phyloP scores from a whole-genome alignment of 2,329 filamentous ascomycete genomes.

The Alternaria sp. region DNA sequence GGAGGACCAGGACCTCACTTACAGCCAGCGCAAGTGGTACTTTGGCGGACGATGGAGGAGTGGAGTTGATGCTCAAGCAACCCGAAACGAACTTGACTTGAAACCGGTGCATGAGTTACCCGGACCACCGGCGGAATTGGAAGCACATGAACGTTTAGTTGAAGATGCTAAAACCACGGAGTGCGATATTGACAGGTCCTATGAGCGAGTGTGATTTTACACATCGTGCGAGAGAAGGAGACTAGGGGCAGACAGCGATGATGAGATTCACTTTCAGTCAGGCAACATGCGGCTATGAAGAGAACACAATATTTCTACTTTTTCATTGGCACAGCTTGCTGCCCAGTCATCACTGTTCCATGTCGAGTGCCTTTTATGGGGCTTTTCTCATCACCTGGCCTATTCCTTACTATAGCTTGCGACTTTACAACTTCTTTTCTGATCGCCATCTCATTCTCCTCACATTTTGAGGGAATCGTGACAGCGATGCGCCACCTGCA shows the following conservation, averaged over 20 bases:
- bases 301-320: background rate
- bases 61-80: background rate
- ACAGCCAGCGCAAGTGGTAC: conserved; percentile 10
- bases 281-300: background rate
- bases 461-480: background rate
- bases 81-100: conserved; percentile 15
- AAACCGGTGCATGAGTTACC: conserved; percentile 16
- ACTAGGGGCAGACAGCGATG: background rate
- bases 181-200: background rate
- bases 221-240: no score
- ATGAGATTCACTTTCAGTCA: background rate
- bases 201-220: background rate
- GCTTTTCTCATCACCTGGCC: background rate
- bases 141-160: background rate
- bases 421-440: background rate
- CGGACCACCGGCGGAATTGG: conserved; percentile 9
- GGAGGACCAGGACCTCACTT: background rate
- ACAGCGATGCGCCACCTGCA: background rate
- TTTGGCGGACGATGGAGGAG: conserved; percentile 13
- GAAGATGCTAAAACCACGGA: background rate
- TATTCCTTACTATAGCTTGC: background rate
- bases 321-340: background rate
- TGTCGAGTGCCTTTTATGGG: no score
- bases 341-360: background rate
- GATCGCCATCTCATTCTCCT: background rate